Evolutionary conservation across 2,329 filamentous ascomycete genomes (phyloP), one percentile per base, ranked within the genome.

Genomic region (Fusarium pininemorale): DNA sequence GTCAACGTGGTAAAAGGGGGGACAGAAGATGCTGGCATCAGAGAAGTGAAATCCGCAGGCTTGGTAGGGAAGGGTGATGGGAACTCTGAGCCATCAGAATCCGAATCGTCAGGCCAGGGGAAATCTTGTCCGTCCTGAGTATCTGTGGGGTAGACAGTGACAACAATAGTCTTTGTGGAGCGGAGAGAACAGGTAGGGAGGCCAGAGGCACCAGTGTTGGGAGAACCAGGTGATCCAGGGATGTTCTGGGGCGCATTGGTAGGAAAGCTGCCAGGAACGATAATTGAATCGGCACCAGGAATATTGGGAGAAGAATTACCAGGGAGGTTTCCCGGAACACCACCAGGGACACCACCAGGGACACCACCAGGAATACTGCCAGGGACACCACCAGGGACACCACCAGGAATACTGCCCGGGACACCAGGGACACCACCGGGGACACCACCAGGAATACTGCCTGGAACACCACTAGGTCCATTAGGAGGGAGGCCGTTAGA

Each of bases 131-230:
- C 63, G 14, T 53, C 77, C 30, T 79, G 74, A 11, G 81, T 70
- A 50, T 74, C 78, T 64, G 80, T 78, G 20, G 83, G 82, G 59
- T 81, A 81, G 56, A 87, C 80, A 39, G 87, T 88, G 72, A 89
- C 79, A 73, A 87, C 86, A 69, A 88, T 82, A 44, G 87, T 88
- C 41, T 81, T 83, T 41, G 83, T 84, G 13, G 78, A 78, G 65
- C 81, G 76, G 45, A 81, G 66, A 69, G 82, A 79, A 73, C 87
- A 88, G 30, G 82, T 85, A 54, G 80, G 76, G 45, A 75, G 35
- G n/a, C 63, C 73, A 45, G 75, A 63, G 30, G 14, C 45, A 42
- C 50, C 65, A 50, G 59, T 56, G 22, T 37, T 63, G 38, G 64
- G 59, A 58, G 37, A 51, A 32, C 26, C 44, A 16, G 55, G 37